Evolutionary conservation across 2,329 filamentous ascomycete genomes (phyloP), one percentile per base, ranked within the genome.

Genomic region (Coniochaeta prunicola): DNA sequence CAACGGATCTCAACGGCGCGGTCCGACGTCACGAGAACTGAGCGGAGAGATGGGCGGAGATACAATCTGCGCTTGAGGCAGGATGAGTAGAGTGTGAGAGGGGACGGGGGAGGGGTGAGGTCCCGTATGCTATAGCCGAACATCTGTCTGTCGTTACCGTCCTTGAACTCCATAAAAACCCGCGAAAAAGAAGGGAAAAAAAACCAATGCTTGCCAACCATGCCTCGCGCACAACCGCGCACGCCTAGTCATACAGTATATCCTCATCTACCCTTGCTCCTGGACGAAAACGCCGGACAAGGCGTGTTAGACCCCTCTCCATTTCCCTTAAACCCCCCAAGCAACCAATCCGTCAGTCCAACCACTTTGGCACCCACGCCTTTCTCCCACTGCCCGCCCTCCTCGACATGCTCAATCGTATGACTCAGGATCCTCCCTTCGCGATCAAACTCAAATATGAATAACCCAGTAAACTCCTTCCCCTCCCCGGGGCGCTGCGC

Each of bases 371-470:
- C 88, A 28, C 90, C 85, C n/a, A 87, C 77, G 17, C 85, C 92
- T 62, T 84, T 85, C 67, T 97, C 92, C 85, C 89, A 96, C 61
- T 91, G 85, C 40, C 88, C 85, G 17, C 88, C 87, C 67, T 94
- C 88, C 67, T 97, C 89, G 1, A 90, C 89, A 74, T 96, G 90
- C 74, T 99, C 94, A 67, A 99, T 97, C 0, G 91, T 96, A 72
- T 97, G 94, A 65, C 85, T 91, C 54, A 89, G 74, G 36, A 99
- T 85, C 63, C 91, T 82, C 1, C 94, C 94, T 66, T 96, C 83
- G 53, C 85, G 80, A 69, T 97, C 94, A 70, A 99, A 99, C 64
- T 96, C 91, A 71, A 99, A 99, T 60, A 96, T 88, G 73, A 97
- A 99, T 12, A 97, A 74, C 0, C 94, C 94, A 1, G 87, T 90